Evolutionary conservation across 2,329 filamentous ascomycete genomes (phyloP), one percentile per base, ranked within the genome.

Genomic region (Coniochaeta sp.): DNA sequence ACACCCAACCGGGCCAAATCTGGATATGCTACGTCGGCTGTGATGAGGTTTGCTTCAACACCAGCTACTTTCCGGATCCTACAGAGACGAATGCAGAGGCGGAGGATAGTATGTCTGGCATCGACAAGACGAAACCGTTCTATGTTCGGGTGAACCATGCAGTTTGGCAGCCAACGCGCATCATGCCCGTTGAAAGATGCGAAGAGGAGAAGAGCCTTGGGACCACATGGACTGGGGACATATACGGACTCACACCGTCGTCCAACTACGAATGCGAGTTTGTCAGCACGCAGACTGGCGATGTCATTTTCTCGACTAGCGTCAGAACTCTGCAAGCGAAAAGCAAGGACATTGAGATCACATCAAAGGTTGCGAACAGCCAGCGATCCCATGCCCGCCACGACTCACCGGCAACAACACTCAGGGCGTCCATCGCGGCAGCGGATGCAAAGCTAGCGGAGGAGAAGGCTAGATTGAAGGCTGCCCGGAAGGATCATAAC

Each of bases 231-330:
- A 85, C 83, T 31, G 90, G 89, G 11, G 85, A 87, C 63, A 87
- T 88, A n/a, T 87, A 86, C 66, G 85, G 84, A 33, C 75, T 88
- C 58, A 83, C 89, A 19, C 87, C 90, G 8, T 79, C 88, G 66
- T 90, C 88, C 61, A 91, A 87, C 73, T 93, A 93, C 73, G 84
- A 87, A 64, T 90, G 86, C 73, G 89, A 93, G 71, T 90, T 93
- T 70, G 83, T 93, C 61, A 84, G 88, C 71, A 87, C 84, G 47
- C 77, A 77, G 28, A 88, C 87, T 62, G 81, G 86, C 63, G 76
- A 84, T 67, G 78, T 90, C 60, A 77, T 93, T 63, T 91, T 89
- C 69, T 85, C 86, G 28, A 86, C 87, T 7, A 90, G 85, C 72
- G 83, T 93, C 64, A 83, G 88, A 69, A 91, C 89, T 7, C 74